Evolutionary conservation across 2,329 filamentous ascomycete genomes (phyloP), one percentile per base, ranked within the genome.

Genomic region (Xylariomycetidae sp.): DNA sequence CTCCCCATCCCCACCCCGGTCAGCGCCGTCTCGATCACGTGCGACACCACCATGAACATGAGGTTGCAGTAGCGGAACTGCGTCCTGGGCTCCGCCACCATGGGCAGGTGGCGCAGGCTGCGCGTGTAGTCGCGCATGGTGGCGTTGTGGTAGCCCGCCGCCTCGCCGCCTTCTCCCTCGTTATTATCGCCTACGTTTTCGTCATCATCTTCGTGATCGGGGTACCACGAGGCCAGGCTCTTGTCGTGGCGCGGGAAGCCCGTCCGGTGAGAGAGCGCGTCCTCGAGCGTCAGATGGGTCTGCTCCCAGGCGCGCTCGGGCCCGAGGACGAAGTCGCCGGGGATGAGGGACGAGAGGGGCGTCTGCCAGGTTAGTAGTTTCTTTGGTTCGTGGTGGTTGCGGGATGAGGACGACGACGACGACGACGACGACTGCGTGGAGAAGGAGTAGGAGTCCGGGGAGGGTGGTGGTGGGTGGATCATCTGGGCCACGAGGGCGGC

Each of bases 61-160:
- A 70, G 51, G 45, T 77, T 77, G 56, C 61, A 66, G 51, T 77
- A 77, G 37, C 66, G 57, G 35, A 58, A 73, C 34, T 45, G 56
- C 2, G 60, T 57, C 2, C 74, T 59, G 5, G 70, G 59, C 40
- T 71, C 65, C 6, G 53, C 50, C 1, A 57, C 59, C 40, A 69
- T 43, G 2, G 64, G 60, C 12, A 77, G 50, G 39, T 72, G 47
- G 4, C 66, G 61, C 33, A 76, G 45, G 20, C 49, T 55, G 16
- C 58, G 55, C 12, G 63, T 58, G 25, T 61, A 48, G 27, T 66
- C 61, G 18, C 55, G 52, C 2, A 64, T 19, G 5, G 49, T 49
- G 6, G 59, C 59, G 19, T 45, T 42, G 29, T 54, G 48, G 12
- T 48, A 43, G 20, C 57, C 47, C 22, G 57, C 58, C 25, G 66